Evolutionary conservation across 2,329 filamentous ascomycete species (phyloP).

Genomic region (Dothistroma pini): DNA sequence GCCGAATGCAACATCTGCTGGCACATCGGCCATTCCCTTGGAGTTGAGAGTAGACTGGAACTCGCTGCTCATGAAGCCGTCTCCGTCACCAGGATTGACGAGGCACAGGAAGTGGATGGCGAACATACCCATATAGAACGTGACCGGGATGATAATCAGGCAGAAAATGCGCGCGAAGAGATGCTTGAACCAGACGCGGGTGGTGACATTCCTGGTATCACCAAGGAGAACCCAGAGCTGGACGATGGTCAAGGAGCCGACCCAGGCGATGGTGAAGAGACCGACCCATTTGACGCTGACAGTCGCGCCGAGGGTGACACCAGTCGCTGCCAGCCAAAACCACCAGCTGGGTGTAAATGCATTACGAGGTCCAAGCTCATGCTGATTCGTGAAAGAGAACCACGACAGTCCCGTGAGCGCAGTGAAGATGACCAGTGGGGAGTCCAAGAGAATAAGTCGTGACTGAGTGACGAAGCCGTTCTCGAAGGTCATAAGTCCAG

Average conservation of each 20-base stretch:
- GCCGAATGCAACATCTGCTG: constrained; percentile 85
- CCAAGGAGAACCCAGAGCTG: constrained; percentile 95
- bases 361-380: constrained; percentile 83
- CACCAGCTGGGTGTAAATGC: constrained; percentile 92
- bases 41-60: constrained; percentile 97
- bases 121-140: constrained; percentile 97
- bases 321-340: constrained; percentile 92
- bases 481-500: constrained; percentile 88
- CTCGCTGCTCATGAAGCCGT: constrained; percentile 99
- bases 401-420: constrained; percentile 88
- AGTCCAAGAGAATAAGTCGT: constrained; percentile 91
- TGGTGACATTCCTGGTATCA: constrained; percentile 77
- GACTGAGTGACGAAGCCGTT: constrained; percentile 95
- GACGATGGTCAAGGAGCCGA: constrained; percentile 81
- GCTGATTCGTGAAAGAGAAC: constrained; percentile 92
- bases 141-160: constrained; percentile 79
- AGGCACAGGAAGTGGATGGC: constrained; percentile 93
- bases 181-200: constrained; percentile 87
- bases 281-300: constrained; percentile 99
- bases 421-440: constrained; percentile 88
- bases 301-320: constrained; percentile 82
- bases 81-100: constrained; percentile 90
- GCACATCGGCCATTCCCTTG: constrained; percentile 93
- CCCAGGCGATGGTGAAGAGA: constrained; percentile 97
- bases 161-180: constrained; percentile 88